A percentile compares a stretch with the other conserved stretches of the same genome.
phyloP scores from a whole-genome alignment of 2,329 filamentous ascomycete genomes.

The Colletotrichum salicis region DNA sequence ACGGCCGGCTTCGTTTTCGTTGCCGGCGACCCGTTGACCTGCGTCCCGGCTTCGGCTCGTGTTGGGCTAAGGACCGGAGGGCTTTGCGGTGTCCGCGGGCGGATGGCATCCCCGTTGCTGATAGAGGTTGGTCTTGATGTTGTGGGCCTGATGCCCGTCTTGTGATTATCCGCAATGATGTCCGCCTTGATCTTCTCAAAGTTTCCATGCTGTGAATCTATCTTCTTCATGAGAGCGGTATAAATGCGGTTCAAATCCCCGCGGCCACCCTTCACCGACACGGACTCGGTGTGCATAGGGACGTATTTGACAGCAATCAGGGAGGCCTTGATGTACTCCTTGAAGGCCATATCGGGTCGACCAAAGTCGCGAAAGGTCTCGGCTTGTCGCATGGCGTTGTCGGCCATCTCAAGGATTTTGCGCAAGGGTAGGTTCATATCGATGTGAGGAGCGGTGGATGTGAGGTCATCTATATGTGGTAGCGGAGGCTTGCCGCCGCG shows the following conservation, averaged over 20 bases:
- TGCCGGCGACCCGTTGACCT: slow-evolving; percentile 29
- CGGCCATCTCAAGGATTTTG: slow-evolving; percentile 63
- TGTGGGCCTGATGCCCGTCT: slow-evolving; percentile 66
- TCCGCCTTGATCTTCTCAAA: slow-evolving; percentile 69
- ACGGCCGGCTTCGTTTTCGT: slow-evolving; percentile 58
- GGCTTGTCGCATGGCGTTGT: slow-evolving; percentile 67
- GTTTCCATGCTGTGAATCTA: slow-evolving; percentile 56
- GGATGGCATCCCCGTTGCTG: slow-evolving; percentile 15
- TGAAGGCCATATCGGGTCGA: slow-evolving; percentile 78
- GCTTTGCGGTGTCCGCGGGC: slow-evolving; percentile 30
- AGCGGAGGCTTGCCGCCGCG: slow-evolving; percentile 49
- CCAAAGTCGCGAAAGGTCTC: slow-evolving; percentile 71
- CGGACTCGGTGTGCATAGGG: slow-evolving; percentile 79
- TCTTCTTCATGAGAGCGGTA: slow-evolving; percentile 59
- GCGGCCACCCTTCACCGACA: slow-evolving; percentile 67
- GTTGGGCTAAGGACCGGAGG: slow-evolving; percentile 34
- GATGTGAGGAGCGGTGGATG: slow-evolving; percentile 57
- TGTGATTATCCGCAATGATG: slow-evolving; percentile 72
- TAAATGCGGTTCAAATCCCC: slow-evolving; percentile 61
- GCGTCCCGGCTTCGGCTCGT: slow-evolving; percentile 2
- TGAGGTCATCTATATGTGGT: slow-evolving; percentile 65
- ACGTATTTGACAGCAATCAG: slow-evolving; percentile 82
- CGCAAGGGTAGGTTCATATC: slow-evolving; percentile 62
- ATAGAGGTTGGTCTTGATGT: slow-evolving; percentile 22
- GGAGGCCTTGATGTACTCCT: slow-evolving; percentile 85